These are phyloP conservation scores for Acanthamoeba healyi DNA, from an alignment of 208 protist species.

Conservation along the genomic window DNA sequence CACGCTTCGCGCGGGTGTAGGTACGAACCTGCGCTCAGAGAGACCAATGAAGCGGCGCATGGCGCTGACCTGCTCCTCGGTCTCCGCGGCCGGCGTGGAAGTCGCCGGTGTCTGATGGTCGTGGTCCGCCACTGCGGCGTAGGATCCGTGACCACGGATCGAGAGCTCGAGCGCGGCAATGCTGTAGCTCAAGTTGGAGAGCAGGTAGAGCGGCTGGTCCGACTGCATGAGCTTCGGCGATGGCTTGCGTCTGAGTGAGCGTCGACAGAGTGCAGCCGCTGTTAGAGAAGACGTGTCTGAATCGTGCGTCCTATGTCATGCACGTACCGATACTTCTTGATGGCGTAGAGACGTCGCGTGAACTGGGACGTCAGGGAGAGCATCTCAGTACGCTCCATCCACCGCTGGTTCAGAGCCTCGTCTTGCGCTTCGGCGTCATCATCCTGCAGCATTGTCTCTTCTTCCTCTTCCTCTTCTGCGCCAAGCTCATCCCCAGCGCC, in stretches of 20 bases:
- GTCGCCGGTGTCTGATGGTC: neutral
- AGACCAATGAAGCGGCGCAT: neutral
- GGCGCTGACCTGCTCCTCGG: neutral
- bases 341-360: neutral
- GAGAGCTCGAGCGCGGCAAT: constrained; percentile 31
- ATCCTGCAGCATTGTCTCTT: neutral
- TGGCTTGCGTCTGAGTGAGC: neutral
- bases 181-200: constrained; percentile 34
- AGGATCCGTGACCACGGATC: neutral
- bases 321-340: neutral
- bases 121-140: neutral
- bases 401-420: neutral
- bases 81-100: neutral
- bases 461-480: neutral
- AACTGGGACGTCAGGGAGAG: neutral
- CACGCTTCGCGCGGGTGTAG: neutral
- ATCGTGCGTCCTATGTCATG: too few species aligned
- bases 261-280: too few species aligned
- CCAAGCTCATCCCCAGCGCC: neutral
- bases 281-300: neutral
- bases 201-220: neutral
- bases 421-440: neutral
- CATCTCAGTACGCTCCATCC: neutral
- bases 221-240: neutral
- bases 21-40: neutral